A percentile compares a stretch with the other conserved stretches of the same genome.
Evolutionary conservation across 2,329 filamentous ascomycete genomes (phyloP).

Genomic region (Aspergillus aculeatus): DNA sequence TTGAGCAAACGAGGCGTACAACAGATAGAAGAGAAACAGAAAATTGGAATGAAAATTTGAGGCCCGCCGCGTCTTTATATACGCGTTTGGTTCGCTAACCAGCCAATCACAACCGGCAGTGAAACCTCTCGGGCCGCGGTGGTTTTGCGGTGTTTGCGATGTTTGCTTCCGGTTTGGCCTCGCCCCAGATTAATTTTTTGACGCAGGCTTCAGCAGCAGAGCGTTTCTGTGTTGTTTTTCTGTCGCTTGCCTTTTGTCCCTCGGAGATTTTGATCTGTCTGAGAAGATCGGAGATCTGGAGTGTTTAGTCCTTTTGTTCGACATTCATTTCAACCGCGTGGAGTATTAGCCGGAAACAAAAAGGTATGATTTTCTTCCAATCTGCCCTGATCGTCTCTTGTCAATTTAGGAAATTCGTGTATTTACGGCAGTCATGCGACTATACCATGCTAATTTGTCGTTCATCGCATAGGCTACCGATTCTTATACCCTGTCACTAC

Average conservation of each 20-base stretch:
- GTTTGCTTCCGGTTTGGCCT: constrained; percentile 14
- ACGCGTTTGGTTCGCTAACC: constrained; percentile 36
- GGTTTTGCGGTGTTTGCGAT: constrained; percentile 18
- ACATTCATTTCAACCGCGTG: neutral
- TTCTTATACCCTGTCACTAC: neutral
- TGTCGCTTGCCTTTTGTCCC: neutral
- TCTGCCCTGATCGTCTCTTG: neutral
- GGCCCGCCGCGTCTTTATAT: constrained; percentile 2
- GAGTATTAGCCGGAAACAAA: neutral
- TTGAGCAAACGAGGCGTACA: neutral
- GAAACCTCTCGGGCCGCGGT: neutral
- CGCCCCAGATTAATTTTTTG: constrained; percentile 12
- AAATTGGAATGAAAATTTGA: neutral
- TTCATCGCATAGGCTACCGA: neutral
- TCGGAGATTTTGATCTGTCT: neutral
- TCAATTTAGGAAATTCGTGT: constrained; percentile 14
- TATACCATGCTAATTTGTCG: neutral
- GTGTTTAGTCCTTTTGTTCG: neutral
- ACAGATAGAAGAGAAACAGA: neutral
- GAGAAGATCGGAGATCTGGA: neutral
- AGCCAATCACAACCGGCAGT: constrained; percentile 12
- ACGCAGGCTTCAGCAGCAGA: constrained; percentile 3
- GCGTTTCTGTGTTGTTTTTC: neutral
- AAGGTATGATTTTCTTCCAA: neutral
- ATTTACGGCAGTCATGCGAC: neutral